Base-by-base conservation (phyloP, 495 filamentous ascomycete genomes). In the Penicillium desertorum region DNA sequence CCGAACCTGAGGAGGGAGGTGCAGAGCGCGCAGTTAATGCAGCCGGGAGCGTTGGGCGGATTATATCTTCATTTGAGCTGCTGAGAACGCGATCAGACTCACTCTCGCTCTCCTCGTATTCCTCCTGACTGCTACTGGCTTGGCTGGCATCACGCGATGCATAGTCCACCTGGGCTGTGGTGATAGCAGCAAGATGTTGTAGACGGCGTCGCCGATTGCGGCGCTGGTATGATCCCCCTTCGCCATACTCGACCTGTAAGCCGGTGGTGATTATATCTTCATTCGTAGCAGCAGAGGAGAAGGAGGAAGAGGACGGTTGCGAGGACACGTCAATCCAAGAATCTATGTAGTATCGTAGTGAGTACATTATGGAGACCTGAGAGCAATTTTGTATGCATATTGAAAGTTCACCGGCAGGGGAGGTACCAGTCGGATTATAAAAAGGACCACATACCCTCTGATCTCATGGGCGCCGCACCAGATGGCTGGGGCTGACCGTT, bases 321-420 rank as follows among this genome's bases (percentile, higher is more conserved):
- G 94, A 98, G 45, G 89, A 82, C 54, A 98, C 85, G 71, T 98
- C 94, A 67, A 98, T 86, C 94, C 94, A 98, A 2, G 93, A 97
- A 74, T 97, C 94, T 92, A 83, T 67, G 64, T 77, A 80, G 66
- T 80, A 68, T 30, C 66, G 73, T 37, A 78, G 73, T 82, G 78
- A 81, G 77, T 81, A 82, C 75, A 80, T 78, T 50, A 30, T 77
- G 62, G 58, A 66, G 20, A 62, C 61, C 51, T 53, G 63, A 36
- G 59, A 70, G 67, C 17, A 62, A 66, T 32, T 46, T 51, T 53
- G 54, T 49, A 56, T 60, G 61, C 62, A 69, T 68, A 52, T 61
- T 47, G 57, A 47, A 64, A 62, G 34, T 51, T 50, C 60, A 58
- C 49, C 54, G 34, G 45, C 54, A 62, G 50, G 54, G 49, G 44